These are phyloP conservation scores for Talinum fruticosum DNA, from an alignment of 148 eudicot species.

Conservation along the genomic window DNA sequence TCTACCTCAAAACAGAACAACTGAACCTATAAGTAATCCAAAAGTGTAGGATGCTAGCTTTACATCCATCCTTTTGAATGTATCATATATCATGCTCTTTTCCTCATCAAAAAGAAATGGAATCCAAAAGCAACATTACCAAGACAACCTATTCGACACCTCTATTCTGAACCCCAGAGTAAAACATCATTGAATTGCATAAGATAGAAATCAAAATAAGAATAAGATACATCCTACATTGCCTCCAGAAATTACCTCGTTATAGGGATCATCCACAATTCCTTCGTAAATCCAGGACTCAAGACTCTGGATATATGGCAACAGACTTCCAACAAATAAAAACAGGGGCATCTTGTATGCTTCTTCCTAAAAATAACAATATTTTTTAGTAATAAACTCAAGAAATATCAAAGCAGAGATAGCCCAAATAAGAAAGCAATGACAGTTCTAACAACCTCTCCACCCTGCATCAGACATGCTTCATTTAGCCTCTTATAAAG, in stretches of 20 bases:
- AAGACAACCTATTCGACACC: background rate
- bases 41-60: conserved; percentile 1
- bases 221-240: background rate
- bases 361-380: conserved; percentile 69
- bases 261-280: conserved; percentile 85
- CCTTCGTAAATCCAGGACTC: conserved; percentile 97
- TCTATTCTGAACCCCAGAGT: background rate
- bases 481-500: conserved; percentile 74
- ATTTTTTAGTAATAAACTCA: conserved; percentile 1
- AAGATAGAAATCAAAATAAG: background rate
- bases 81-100: too few species aligned
- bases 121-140: background rate
- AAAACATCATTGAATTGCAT: background rate
- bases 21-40: background rate
- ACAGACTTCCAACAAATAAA: conserved; percentile 66
- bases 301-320: conserved; percentile 76
- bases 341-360: conserved; percentile 77
- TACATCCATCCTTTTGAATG: too few species aligned
- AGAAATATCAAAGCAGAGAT: background rate
- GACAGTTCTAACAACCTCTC: conserved; percentile 55
- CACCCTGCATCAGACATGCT: conserved; percentile 78
- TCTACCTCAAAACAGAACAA: background rate
- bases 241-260: conserved; percentile 59
- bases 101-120: too few species aligned
- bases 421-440: conserved; percentile 8